Evolutionary conservation across 495 filamentous ascomycete species (phyloP).

Genomic region (Monascus purpureus): DNA sequence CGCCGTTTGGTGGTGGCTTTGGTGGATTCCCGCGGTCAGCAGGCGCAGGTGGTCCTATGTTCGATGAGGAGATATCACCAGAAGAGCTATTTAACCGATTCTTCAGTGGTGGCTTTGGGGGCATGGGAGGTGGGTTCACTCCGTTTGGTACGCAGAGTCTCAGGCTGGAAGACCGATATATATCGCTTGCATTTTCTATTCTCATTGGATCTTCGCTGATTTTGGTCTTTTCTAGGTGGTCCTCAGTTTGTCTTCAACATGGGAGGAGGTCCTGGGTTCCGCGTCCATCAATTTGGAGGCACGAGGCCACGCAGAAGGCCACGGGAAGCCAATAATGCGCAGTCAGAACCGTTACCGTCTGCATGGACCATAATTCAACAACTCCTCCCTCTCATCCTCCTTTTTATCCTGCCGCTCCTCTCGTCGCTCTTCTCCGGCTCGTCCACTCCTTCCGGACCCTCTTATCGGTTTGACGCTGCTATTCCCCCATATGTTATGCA

Average conservation of each 20-base stretch:
- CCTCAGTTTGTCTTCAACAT: slow-evolving; percentile 88
- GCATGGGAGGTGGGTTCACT: slow-evolving; percentile 40
- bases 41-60: slow-evolving; percentile 40
- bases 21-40: slow-evolving; percentile 39
- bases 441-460: slow-evolving; percentile 45
- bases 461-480: slow-evolving; percentile 55
- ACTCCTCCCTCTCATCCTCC: slow-evolving; percentile 72
- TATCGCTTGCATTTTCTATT: not conserved
- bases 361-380: slow-evolving; percentile 35
- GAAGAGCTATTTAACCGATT: slow-evolving; percentile 95
- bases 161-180: not conserved
- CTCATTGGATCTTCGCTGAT: slow-evolving; percentile 6
- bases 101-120: slow-evolving; percentile 52
- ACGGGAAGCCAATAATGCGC: slow-evolving; percentile 44
- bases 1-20: slow-evolving; percentile 57
- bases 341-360: slow-evolving; percentile 34
- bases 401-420: slow-evolving; percentile 79
- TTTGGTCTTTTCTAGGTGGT: slow-evolving; percentile 42
- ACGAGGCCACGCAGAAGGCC: slow-evolving; percentile 52
- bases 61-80: slow-evolving; percentile 85
- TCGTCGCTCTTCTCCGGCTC: slow-evolving; percentile 61
- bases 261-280: slow-evolving; percentile 65
- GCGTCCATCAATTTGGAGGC: slow-evolving; percentile 80
- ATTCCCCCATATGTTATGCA: slow-evolving; percentile 55
- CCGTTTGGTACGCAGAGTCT: slow-evolving; percentile 43